Conservation (phyloP, 768 basidiomycete species). For the Suillus subluteus region DNA sequence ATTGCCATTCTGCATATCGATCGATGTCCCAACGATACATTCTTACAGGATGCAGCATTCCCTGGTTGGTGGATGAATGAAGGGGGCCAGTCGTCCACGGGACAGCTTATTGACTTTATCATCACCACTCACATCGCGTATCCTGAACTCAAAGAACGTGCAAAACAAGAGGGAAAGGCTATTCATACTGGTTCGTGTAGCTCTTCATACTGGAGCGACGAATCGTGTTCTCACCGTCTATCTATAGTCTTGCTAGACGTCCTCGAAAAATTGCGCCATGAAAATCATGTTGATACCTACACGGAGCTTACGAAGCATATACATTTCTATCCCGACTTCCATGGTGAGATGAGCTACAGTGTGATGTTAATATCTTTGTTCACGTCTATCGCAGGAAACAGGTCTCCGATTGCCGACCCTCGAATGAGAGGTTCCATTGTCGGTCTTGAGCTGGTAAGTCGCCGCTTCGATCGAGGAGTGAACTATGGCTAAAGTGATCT, state of each 20-base stretch:
- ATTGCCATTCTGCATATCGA: conserved; percentile 1
- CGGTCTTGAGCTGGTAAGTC: conserved; percentile 76
- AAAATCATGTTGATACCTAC: conserved; percentile 57
- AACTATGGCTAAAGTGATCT: conserved; percentile 4
- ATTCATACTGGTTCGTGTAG: conserved; percentile 54
- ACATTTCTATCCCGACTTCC: conserved; percentile 95
- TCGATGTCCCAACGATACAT: conserved; percentile 14
- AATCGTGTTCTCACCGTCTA: neutral
- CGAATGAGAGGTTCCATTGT: conserved; percentile 93
- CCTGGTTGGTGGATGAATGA: conserved; percentile 99
- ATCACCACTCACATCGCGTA: conserved; percentile 92
- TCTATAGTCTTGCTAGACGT: conserved; percentile 69
- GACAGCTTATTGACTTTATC: conserved; percentile 93
- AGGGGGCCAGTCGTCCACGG: conserved; percentile 97
- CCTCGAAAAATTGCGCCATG: conserved; percentile 66
- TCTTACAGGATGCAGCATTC: conserved; percentile 77
- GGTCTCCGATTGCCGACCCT: conserved; percentile 94
- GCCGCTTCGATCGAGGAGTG: too few species aligned
- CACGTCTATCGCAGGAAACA: conserved; percentile 65
- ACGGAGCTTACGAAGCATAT: conserved; percentile 89
- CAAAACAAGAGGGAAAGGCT: conserved; percentile 59
- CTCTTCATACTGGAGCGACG: neutral
- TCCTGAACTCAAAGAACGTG: conserved; percentile 62
- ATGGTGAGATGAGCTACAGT: conserved; percentile 52
- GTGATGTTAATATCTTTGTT: neutral